A percentile compares a stretch with the other conserved stretches of the same genome.
Conservation (phyloP, 2,329 filamentous ascomycete genomes). For the Paecilomyces sp. region DNA sequence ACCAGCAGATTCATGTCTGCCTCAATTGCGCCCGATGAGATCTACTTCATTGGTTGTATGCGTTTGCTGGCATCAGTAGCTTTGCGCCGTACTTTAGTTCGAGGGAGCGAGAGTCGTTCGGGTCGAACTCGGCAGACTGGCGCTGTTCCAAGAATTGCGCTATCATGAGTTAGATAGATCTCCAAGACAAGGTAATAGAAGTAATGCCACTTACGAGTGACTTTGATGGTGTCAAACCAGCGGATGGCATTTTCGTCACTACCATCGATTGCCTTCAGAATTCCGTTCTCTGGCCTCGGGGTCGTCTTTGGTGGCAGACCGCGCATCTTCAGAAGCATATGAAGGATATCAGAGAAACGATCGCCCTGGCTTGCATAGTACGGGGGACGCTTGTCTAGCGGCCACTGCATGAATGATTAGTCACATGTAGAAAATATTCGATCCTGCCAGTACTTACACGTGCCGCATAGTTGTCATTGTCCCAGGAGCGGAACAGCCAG, state of each 20-base stretch:
- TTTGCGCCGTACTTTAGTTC: conserved; percentile 33
- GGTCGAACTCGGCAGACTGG: conserved; percentile 29
- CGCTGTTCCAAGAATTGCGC: conserved; percentile 33
- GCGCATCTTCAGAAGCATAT: conserved; percentile 54
- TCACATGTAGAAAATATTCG: not conserved
- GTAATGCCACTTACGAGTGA: conserved; percentile 27
- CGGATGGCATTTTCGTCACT: conserved; percentile 30
- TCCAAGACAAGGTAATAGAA: not conserved
- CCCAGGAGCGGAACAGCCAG: conserved; percentile 51
- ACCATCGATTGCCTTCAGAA: conserved; percentile 30
- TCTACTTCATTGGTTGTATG: not conserved
- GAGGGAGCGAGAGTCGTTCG: conserved; percentile 33
- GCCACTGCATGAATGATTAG: conserved; percentile 36
- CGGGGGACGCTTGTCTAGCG: conserved; percentile 45
- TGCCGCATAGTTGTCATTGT: conserved; percentile 31
- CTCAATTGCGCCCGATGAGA: not conserved
- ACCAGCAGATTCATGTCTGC: not conserved
- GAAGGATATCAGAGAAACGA: conserved; percentile 50
- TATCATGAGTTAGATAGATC: conserved; percentile 10
- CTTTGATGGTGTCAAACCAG: conserved; percentile 36
- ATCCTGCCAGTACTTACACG: conserved; percentile 19
- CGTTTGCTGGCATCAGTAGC: conserved; percentile 20
- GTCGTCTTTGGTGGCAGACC: conserved; percentile 35
- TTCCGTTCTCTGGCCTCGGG: conserved; percentile 29
- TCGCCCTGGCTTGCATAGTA: conserved; percentile 51